A percentile compares a stretch with the other conserved stretches of the same genome.
Conservation (phyloP, 495 filamentous ascomycete species). For the Patellaria atrata region DNA sequence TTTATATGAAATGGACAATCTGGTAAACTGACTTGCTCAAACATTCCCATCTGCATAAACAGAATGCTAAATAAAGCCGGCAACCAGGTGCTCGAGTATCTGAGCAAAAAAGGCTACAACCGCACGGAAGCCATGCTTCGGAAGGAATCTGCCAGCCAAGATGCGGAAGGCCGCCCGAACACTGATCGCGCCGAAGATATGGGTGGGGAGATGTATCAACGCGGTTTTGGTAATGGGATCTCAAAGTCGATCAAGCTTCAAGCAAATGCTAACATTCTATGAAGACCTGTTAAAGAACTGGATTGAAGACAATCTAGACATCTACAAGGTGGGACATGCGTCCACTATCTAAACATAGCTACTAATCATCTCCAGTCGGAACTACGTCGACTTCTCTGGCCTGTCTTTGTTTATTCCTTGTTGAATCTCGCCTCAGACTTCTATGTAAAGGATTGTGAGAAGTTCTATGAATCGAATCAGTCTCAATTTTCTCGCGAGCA, state of each 20-base stretch:
- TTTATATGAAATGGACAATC: too few species aligned
- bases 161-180: constrained; percentile 62
- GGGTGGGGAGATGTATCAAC: constrained; percentile 59
- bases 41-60: constrained; percentile 1
- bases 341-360: neutral
- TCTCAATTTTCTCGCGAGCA: constrained; percentile 59
- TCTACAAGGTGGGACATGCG: constrained; percentile 60
- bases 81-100: constrained; percentile 78
- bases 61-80: neutral
- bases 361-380: constrained; percentile 51
- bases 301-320: constrained; percentile 78
- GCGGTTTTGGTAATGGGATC: constrained; percentile 55
- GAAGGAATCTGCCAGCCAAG: constrained; percentile 67
- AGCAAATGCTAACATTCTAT: too few species aligned
- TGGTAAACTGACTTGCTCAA: neutral
- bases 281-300: constrained; percentile 54
- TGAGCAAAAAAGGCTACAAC: constrained; percentile 89
- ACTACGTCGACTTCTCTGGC: constrained; percentile 73
- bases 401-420: constrained; percentile 85
- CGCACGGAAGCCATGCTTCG: constrained; percentile 87
- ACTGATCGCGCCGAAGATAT: constrained; percentile 44
- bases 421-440: constrained; percentile 64
- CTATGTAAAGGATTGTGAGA: constrained; percentile 51
- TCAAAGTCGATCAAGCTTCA: too few species aligned
- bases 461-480: constrained; percentile 53